phyloP scores from a whole-genome alignment of 2,329 filamentous ascomycete genomes.

The Malbranchea cinnamomea region DNA sequence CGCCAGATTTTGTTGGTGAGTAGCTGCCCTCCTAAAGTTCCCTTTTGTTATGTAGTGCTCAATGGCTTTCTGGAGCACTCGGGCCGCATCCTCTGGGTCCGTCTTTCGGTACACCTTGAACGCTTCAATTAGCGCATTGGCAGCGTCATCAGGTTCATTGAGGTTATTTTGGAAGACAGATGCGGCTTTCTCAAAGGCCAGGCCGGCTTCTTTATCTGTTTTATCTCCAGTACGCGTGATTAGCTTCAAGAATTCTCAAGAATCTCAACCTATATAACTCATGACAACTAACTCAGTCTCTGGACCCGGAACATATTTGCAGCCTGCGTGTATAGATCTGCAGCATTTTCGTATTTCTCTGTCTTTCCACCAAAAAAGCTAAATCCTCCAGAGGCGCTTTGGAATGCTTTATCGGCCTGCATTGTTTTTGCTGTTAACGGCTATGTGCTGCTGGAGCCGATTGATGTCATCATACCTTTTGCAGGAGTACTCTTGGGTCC shows the following conservation, averaged over 20 bases:
- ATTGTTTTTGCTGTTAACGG: not conserved
- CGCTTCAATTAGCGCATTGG: slow-evolving; percentile 74
- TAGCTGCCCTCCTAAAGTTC: slow-evolving; percentile 80
- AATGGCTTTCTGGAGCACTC: slow-evolving; percentile 66
- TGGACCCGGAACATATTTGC: slow-evolving; percentile 86
- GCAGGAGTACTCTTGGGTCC: slow-evolving; percentile 63
- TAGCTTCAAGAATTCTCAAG: too few species aligned
- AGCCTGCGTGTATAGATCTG: slow-evolving; percentile 74
- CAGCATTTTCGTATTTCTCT: slow-evolving; percentile 82
- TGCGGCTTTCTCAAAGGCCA: slow-evolving; percentile 78
- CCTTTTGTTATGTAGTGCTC: slow-evolving; percentile 76
- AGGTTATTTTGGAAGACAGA: slow-evolving; percentile 63
- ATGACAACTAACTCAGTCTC: slow-evolving; percentile 51
- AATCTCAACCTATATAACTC: not conserved
- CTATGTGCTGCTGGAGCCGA: slow-evolving; percentile 5
- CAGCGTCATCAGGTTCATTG: slow-evolving; percentile 83
- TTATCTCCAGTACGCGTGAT: not conserved
- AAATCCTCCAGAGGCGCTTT: slow-evolving; percentile 65
- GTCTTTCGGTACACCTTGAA: slow-evolving; percentile 90
- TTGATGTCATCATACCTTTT: slow-evolving; percentile 44
- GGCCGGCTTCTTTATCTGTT: slow-evolving; percentile 67
- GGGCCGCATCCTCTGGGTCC: slow-evolving; percentile 65
- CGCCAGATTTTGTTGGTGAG: slow-evolving; percentile 76
- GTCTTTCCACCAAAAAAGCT: slow-evolving; percentile 74
- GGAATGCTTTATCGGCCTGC: slow-evolving; percentile 74